phyloP scores from a whole-genome alignment of 73 alveolate species.

The Paramecium sexaurelia region DNA sequence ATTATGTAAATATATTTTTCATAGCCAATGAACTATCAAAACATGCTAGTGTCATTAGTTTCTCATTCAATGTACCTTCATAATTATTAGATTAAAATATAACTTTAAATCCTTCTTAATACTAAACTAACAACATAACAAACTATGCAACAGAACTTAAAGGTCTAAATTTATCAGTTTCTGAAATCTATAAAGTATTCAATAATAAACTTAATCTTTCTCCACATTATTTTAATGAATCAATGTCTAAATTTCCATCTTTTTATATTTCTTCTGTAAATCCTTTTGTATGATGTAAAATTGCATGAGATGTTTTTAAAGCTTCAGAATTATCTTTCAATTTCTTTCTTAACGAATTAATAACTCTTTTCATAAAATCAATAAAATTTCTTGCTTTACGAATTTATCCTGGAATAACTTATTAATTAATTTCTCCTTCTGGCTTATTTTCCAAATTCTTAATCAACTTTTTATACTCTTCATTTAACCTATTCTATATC shows the following conservation, averaged over 20 bases:
- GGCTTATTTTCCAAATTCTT: slow-evolving; percentile 67
- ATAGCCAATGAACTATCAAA: slow-evolving; percentile 84
- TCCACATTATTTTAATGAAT: slow-evolving; percentile 49
- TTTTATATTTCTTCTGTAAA: slow-evolving; percentile 37
- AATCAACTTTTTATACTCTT: slow-evolving; percentile 71
- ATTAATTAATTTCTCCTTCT: slow-evolving; percentile 39
- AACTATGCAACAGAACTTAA: slow-evolving; percentile 76
- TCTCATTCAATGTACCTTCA: slow-evolving; percentile 79
- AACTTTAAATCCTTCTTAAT: slow-evolving; percentile 81
- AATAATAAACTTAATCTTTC: slow-evolving; percentile 76
- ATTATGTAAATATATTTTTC: slow-evolving; percentile 74
- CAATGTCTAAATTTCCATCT: slow-evolving; percentile 46
- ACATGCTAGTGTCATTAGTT: slow-evolving; percentile 80
- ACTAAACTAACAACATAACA: slow-evolving; percentile 75
- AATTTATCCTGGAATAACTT: slow-evolving; percentile 80
- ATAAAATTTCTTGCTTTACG: slow-evolving; percentile 83
- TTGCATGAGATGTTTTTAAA: slow-evolving; percentile 58
- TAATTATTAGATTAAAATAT: slow-evolving; percentile 80
- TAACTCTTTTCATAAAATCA: slow-evolving; percentile 78
- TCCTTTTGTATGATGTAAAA: background rate
- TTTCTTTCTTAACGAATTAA: slow-evolving; percentile 72
- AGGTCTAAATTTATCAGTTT: slow-evolving; percentile 75
- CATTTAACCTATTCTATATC: slow-evolving; percentile 64
- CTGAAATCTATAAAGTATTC: slow-evolving; percentile 77
- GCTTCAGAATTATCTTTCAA: slow-evolving; percentile 70